Base-by-base conservation (phyloP, 129 eudicot species). In the Mikania micrantha region DNA sequence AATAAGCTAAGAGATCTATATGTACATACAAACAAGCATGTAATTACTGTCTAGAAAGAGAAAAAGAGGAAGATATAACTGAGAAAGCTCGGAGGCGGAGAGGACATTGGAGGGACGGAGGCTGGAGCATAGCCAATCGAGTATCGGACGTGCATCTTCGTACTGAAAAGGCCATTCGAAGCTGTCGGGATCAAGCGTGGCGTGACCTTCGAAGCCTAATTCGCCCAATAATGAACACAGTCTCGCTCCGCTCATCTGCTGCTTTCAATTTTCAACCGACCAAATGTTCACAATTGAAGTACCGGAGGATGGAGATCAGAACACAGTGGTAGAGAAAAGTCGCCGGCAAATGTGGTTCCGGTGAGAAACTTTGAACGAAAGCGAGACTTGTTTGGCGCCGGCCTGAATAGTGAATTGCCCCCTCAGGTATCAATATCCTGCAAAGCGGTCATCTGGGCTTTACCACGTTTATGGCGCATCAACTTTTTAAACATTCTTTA, bases 91-190 rank as follows among this genome's bases (percentile, higher is more conserved):
- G 53, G 95, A 74, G 56, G 85, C 79, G n/a, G 96, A 86, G 64
- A 93, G 90, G 77, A 93, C 96, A 48, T 93, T 93, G 36, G 96
- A 85, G 13, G 98, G 96, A 73, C 90, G 96, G 69, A 93, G 90
- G 70, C 83, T 82, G 36, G 93, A 86, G 76, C 95, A 94, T 16
- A 94, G 78, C 99, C 96, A 93, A 62, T 93, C 96, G 42, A 93
- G 99, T 6, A 89, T 78, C 22, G 99, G 96, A 0, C 93, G 85
- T 65, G 88, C 90, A 65, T 93, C 99, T 54, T 93, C 99, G 84
- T 93, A 86, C 76, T 93, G 99, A 64, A 93, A 93, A 3, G 99
- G 99, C 96, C 99, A 94, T 64, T 94, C 99, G 76, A 89, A 90
- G 81, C 96, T 93, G 73, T 93, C 96, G 1, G 90, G 86, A 82